Base-by-base conservation (phyloP, 2,329 filamentous ascomycete species). In the Metarhizium sp. region DNA sequence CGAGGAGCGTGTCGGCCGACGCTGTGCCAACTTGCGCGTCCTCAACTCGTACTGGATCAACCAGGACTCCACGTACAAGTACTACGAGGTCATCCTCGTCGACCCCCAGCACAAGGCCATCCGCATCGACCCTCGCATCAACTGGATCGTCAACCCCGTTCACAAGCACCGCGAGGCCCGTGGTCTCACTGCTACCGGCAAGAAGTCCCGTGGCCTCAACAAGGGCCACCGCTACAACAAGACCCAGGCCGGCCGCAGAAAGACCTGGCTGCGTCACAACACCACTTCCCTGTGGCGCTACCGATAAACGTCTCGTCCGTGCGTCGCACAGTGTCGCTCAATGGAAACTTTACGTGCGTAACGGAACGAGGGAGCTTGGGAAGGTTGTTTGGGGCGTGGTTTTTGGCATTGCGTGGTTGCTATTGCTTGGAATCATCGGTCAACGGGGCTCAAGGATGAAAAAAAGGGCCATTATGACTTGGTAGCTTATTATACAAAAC, bases 31-130 rank as follows among this genome's bases (percentile, higher is more conserved):
- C 82, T 80, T 99, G 77, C 91, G 94, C 74, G 94, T 99, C 73
- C 88, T 99, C 73, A 99, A 99, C 89, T 97, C 92, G 63, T 99
- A 99, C 92, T 99, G 95, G 95, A 90, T 99, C 84, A 99, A 99
- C 89, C 91, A 97, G 85, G 94, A 99, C 84, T 96, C 92, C 60
- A 99, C 94, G 79, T 99, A 97, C 90, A 99, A 99, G 86, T 99
- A 99, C 89, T 99, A 85, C 84, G 94, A 99, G 82, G 87, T 97
- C 78, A 97, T 99, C 82, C 90, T 96, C 73, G 92, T 99, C 75
- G 94, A 99, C 82, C 94, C 94, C 75, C 89, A 95, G 83, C 94
- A 99, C 90, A 97, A 97, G 86, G 94, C 94, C 73, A 99, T 99
- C 85, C 94, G 94, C 78, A 90, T 88, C 74, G 94, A 99, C 78